Evolutionary conservation across 306 rosid genomes (phyloP).

Genomic region (Lathyrus tuberosus): DNA sequence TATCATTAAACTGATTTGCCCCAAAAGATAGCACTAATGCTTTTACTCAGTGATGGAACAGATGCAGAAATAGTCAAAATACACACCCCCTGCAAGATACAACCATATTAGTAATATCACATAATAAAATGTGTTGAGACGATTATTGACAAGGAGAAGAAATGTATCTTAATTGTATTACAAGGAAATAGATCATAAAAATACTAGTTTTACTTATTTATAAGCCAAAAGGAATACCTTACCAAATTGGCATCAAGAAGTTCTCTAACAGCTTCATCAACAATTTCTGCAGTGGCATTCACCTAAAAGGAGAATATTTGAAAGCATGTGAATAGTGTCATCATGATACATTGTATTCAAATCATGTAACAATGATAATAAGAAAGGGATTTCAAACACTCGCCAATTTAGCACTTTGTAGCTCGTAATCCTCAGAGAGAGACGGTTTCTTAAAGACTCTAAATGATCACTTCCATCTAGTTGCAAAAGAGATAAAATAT

Average conservation of each 20-base stretch:
- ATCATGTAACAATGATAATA: neutral
- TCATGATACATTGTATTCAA: neutral
- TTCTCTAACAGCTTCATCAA: constrained; percentile 88
- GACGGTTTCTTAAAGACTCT: constrained; percentile 65
- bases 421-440: constrained; percentile 64
- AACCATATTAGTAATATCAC: no score
- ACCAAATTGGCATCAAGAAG: constrained; percentile 99
- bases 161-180: no score
- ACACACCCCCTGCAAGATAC: no score
- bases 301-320: constrained; percentile 51
- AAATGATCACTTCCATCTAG: constrained; percentile 90
- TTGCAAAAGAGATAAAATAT: constrained; percentile 35
- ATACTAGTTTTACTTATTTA: constrained; percentile 22
- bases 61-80: no score
- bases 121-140: no score
- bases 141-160: no score
- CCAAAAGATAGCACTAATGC: no score
- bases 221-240: constrained; percentile 64
- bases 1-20: no score
- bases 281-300: constrained; percentile 86
- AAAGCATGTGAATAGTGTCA: neutral
- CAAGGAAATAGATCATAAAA: no score
- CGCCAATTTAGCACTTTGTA: constrained; percentile 71
- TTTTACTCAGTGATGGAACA: no score
- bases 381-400: constrained; percentile 27